Evolutionary conservation across 1,139 yeast species (phyloP), one percentile per base, ranked within the genome.

Genomic region (Scheffersomyces titani): DNA sequence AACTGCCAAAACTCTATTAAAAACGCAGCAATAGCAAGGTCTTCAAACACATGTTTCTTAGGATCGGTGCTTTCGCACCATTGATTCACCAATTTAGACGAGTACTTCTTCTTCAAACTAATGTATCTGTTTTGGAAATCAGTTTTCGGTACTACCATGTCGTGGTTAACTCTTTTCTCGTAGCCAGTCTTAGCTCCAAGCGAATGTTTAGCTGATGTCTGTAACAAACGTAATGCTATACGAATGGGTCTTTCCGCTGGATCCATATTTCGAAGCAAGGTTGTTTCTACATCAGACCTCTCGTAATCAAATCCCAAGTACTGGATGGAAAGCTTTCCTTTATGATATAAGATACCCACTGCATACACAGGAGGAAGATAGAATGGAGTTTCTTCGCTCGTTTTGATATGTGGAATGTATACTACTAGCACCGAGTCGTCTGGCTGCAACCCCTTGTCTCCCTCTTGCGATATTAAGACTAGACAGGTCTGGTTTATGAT

Each of bases 31-130:
- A 94, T 93, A 1, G 97, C 97, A 56, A 94, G 82, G 69, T 94
- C 99, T 75, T 94, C 99, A 74, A 93, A 94, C 0, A 93, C 98
- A 73, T 94, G 99, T 70, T 94, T 94, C 64, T 88, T 84, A 1
- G 98, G 98, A 71, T 94, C 98, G 1, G 99, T 94, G 51, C 88
- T 87, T 71, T 94, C 99, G 20, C 82, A 86, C 99, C 99, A 94
- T 63, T 82, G 83, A 48, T 87, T 89, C n/a, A 92, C 93, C 55
- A 93, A 74, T 20, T 77, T 73, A 49, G 88, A 84, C 0, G 97
- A 91, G 69, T 93, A 90, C 69, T 88, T 90, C 69, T 89, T 90
- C 73, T 94, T 94, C 64, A 94, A 78, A 40, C 84, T 78, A 50
- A 91, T 88, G 68, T 94, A 94, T 57, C 90, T 76, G 67, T 92